A percentile compares a stretch with the other conserved stretches of the same genome.
phyloP scores from a whole-genome alignment of 2,329 filamentous ascomycete genomes.

The Alternaria arborescens region DNA sequence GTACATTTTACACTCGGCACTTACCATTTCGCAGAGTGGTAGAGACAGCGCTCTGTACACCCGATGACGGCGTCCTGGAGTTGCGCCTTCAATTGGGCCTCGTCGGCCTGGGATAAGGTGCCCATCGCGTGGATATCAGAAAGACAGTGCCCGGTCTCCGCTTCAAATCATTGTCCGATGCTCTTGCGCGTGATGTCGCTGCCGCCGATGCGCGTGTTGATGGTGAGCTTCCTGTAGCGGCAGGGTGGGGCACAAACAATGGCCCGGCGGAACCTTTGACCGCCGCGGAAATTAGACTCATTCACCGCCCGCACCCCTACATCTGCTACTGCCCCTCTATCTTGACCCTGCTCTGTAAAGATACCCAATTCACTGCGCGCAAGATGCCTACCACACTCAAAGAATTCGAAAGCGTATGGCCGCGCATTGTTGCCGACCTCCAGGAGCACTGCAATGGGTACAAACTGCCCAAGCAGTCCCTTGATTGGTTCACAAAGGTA shows the following conservation, averaged over 20 bases:
- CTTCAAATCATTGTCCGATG: background rate
- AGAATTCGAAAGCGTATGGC: constrained; percentile 91
- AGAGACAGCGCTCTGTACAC: constrained; percentile 93
- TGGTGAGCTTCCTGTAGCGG: constrained; percentile 27
- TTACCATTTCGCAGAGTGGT: constrained; percentile 96
- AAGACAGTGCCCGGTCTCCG: background rate
- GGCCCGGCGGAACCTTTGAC: constrained; percentile 29
- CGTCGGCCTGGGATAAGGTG: constrained; percentile 52
- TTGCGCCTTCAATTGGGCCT: constrained; percentile 71
- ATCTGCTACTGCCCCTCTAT: constrained; percentile 20
- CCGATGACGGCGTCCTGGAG: constrained; percentile 87
- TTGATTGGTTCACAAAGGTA: constrained; percentile 88
- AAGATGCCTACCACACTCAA: constrained; percentile 76
- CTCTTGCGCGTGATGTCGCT: constrained; percentile 8
- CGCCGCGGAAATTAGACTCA: constrained; percentile 17
- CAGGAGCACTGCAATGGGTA: constrained; percentile 80
- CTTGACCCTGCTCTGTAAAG: constrained; percentile 8
- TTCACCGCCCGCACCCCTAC: constrained; percentile 18
- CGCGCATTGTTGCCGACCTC: constrained; percentile 82
- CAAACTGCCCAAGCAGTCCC: constrained; percentile 80
- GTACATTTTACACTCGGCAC: constrained; percentile 7
- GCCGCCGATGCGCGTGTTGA: constrained; percentile 28
- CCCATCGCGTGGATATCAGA: constrained; percentile 13
- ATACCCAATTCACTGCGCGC: background rate
- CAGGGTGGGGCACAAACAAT: constrained; percentile 31